Percentiles rank a stretch among this genome's conserved stretches.
These are phyloP conservation scores for Basipetospora chlamydospora DNA, from an alignment of 2,329 filamentous ascomycete genomes.

Conservation along the genomic window DNA sequence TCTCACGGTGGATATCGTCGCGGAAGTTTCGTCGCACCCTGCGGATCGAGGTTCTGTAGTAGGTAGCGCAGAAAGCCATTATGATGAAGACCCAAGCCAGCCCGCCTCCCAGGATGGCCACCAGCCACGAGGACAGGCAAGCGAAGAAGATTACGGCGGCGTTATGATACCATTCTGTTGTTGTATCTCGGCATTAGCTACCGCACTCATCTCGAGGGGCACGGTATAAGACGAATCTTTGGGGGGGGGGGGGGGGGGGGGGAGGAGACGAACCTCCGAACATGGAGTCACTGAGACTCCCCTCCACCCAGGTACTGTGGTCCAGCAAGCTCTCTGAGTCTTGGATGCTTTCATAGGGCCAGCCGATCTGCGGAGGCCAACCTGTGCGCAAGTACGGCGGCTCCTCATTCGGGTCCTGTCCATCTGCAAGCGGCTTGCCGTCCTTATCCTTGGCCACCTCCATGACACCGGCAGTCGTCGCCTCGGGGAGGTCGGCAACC, in stretches of 20 bases:
- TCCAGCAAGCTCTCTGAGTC: constrained; percentile 61
- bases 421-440: constrained; percentile 31
- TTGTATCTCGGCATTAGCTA: background rate
- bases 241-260: background rate
- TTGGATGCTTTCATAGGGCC: constrained; percentile 40
- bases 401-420: constrained; percentile 35
- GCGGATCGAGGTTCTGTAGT: constrained; percentile 90
- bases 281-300: constrained; percentile 72
- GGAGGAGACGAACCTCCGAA: constrained; percentile 53
- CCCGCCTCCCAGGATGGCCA: constrained; percentile 79
- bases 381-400: constrained; percentile 43
- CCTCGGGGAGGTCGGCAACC: constrained; percentile 63
- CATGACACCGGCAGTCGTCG: constrained; percentile 56
- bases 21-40: constrained; percentile 90
- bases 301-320: constrained; percentile 77
- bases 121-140: constrained; percentile 77
- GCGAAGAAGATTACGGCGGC: constrained; percentile 87
- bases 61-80: constrained; percentile 84
- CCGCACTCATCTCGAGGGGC: too few relatives aligned
- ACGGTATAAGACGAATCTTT: background rate
- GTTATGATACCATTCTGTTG: constrained; percentile 97
- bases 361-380: constrained; percentile 79
- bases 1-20: constrained; percentile 80
- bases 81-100: constrained; percentile 86
- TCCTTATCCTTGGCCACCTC: constrained; percentile 34